Percentiles rank a stretch among this genome's conserved stretches.
These are phyloP conservation scores for Metschnikowia proteae DNA, from an alignment of 805 yeast genomes.

Conservation along the genomic window DNA sequence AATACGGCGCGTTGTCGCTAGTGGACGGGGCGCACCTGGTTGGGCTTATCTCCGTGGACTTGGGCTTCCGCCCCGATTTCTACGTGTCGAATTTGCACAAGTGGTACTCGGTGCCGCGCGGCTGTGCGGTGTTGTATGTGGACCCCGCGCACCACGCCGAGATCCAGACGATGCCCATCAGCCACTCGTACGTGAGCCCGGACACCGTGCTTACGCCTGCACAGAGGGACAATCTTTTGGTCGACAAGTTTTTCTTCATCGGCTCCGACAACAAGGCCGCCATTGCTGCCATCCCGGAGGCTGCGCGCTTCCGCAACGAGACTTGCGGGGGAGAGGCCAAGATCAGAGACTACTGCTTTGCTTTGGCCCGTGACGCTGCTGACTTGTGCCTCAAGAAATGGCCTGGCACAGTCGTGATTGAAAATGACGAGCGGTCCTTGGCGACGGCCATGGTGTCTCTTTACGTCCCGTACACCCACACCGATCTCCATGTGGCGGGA, in stretches of 20 bases:
- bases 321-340: slow-evolving; percentile 58
- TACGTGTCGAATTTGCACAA: slow-evolving; percentile 63
- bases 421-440: slow-evolving; percentile 31
- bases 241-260: slow-evolving; percentile 45
- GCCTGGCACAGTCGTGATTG: slow-evolving; percentile 35
- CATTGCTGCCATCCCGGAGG: slow-evolving; percentile 41
- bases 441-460: slow-evolving; percentile 44
- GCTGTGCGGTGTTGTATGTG: slow-evolving; percentile 58
- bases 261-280: slow-evolving; percentile 52
- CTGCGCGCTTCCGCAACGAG: slow-evolving; percentile 49
- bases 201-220: slow-evolving; percentile 22
- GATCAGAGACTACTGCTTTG: slow-evolving; percentile 46
- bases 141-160: slow-evolving; percentile 45
- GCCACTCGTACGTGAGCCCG: slow-evolving; percentile 43
- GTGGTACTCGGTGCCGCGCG: slow-evolving; percentile 60
- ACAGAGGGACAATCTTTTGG: slow-evolving; percentile 26
- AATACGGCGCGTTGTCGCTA: slow-evolving; percentile 47
- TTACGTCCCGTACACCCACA: slow-evolving; percentile 28
- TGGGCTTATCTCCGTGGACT: slow-evolving; percentile 48
- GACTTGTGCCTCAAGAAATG: slow-evolving; percentile 35
- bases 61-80: slow-evolving; percentile 55
- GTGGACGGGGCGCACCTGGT: slow-evolving; percentile 74
- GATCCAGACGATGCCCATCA: slow-evolving; percentile 57
- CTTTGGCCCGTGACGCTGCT: slow-evolving; percentile 45
- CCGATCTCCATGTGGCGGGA: slow-evolving; percentile 5